A percentile compares a stretch with the other conserved stretches of the same genome.
These are phyloP conservation scores for Rhazya stricta DNA, from an alignment of 257 asterid species.

Conservation along the genomic window DNA sequence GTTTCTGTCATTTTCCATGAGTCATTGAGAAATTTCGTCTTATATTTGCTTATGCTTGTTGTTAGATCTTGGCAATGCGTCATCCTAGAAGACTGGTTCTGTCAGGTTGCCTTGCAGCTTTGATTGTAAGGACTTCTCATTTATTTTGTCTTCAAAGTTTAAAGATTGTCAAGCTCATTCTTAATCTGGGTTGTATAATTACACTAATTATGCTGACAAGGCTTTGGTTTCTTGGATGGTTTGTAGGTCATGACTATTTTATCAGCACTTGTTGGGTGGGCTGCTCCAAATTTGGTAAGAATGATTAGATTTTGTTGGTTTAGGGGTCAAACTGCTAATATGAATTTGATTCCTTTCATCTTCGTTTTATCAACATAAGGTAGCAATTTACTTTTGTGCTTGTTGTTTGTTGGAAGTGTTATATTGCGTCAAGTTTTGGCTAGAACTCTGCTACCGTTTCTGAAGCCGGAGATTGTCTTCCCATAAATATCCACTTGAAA, in stretches of 20 bases:
- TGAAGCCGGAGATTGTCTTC: background rate
- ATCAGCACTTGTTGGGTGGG: slow-evolving; percentile 97
- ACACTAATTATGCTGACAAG: background rate
- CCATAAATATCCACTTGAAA: background rate
- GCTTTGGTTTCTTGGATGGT: slow-evolving; percentile 13
- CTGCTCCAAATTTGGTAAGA: slow-evolving; percentile 85
- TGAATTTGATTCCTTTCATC: background rate
- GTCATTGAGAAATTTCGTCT: background rate
- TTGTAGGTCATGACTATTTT: slow-evolving; percentile 88
- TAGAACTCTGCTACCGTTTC: background rate
- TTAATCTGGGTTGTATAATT: slow-evolving; percentile 1
- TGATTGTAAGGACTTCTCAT: slow-evolving; percentile 53
- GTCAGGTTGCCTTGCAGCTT: slow-evolving; percentile 90
- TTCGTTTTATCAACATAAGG: background rate
- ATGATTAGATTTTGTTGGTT: slow-evolving; percentile 13
- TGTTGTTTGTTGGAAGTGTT: background rate
- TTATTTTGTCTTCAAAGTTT: slow-evolving; percentile 1
- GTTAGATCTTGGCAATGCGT: slow-evolving; percentile 93
- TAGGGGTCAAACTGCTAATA: slow-evolving; percentile 10
- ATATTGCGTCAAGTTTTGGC: background rate
- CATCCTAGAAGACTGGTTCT: slow-evolving; percentile 90
- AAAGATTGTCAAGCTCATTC: background rate
- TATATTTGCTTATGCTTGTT: slow-evolving; percentile 2
- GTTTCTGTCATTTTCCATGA: background rate
- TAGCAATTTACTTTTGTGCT: background rate